A percentile compares a stretch with the other conserved stretches of the same genome.
phyloP scores from a whole-genome alignment of 2,329 filamentous ascomycete species.

The Colletotrichum sp. region DNA sequence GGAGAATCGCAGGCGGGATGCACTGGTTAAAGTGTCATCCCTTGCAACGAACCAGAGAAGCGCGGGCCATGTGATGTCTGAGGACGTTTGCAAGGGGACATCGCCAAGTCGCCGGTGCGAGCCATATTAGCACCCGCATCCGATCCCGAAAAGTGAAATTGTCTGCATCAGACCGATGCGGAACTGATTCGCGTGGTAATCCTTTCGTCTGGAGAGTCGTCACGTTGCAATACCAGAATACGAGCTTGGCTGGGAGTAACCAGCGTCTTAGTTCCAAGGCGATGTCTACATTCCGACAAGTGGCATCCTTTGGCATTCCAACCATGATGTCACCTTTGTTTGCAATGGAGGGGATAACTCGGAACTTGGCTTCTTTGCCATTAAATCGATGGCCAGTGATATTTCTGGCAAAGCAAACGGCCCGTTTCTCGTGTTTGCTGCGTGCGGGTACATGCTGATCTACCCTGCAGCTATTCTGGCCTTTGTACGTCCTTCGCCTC shows the following conservation, averaged over 20 bases:
- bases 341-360: background rate
- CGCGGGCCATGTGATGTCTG: background rate
- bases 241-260: background rate
- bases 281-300: background rate
- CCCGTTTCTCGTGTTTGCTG: background rate
- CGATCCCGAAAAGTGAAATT: background rate
- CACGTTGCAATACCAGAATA: background rate
- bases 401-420: background rate
- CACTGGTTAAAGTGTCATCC: background rate
- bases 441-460: background rate
- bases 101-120: background rate
- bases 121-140: background rate
- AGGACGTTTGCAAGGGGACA: background rate
- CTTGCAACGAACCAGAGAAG: background rate
- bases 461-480: background rate
- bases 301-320: background rate
- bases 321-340: background rate
- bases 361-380: background rate
- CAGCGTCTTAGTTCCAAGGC: background rate
- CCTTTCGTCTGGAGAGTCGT: background rate
- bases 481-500: background rate
- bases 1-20: background rate
- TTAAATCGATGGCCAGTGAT: background rate
- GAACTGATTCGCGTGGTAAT: background rate
- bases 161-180: background rate